Evolutionary conservation across 768 basidiomycete species (phyloP), one percentile per base, ranked within the genome.

Genomic region (Russula dissimulans): DNA sequence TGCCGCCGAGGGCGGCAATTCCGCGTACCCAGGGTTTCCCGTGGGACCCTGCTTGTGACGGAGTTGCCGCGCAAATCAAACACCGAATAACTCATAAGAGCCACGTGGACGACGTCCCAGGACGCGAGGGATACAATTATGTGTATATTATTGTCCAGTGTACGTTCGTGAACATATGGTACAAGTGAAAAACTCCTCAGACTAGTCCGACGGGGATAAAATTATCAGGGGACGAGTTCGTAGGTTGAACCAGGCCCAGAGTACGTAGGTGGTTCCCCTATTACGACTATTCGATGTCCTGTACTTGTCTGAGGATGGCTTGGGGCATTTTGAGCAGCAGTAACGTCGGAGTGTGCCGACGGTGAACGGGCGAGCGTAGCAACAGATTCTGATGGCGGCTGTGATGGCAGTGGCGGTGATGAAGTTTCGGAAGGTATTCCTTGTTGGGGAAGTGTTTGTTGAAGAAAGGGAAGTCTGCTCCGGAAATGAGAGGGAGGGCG

Each of bases 211-310:
- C 22, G 22, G 22, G 22, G 2, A 26, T 26, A 26, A 26, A 26
- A 26, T 2, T 53, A 39, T 47, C 32, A n/a, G 56, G 0, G 22
- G 15, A 9, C 22, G 26, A 15, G 38, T 46, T 61, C 26, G 34
- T 52, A 42, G 32, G 3, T 32, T 36, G 44, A 46, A 48, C 51
- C 56, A 29, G 60, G 60, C 14, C 18, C 54, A 0, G 50, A 42
- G 36, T 62, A 62, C 17, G 47, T 62, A 42, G 61, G 61, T 15
- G 61, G 61, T 18, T 57, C 56, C 12, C 61, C 61, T 15, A 3
- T 43, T 29, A 34, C 15, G n/a, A 31, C 29, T 48, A 36, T 53
- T 31, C 3, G 61, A 54, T 47, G 32, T 26, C 17, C 22, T 32
- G 48, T 26, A 46, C 42, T 49, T 29, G 56, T 12, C 38, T 22